These are phyloP conservation scores for Pyrenophora teres DNA, from an alignment of 2,329 filamentous ascomycete species.

Conservation along the genomic window DNA sequence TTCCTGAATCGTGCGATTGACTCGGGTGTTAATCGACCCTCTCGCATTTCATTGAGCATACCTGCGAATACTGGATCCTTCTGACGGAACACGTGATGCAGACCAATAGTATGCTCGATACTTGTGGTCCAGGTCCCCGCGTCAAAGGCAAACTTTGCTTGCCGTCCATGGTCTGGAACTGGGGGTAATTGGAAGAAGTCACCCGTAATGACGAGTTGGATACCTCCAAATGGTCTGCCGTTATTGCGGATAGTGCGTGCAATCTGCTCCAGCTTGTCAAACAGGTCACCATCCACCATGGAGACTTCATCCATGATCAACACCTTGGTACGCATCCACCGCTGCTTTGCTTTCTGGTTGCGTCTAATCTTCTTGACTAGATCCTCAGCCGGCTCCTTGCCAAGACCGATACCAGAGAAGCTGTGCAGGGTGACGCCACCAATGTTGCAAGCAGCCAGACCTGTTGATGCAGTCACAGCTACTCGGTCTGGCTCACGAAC, in stretches of 20 bases:
- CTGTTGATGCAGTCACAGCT: conserved; percentile 93
- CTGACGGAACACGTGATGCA: conserved; percentile 96
- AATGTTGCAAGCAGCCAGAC: conserved; percentile 94
- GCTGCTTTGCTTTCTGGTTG: conserved; percentile 83
- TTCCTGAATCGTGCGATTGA: conserved; percentile 78
- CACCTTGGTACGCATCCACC: conserved; percentile 87
- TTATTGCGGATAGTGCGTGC: conserved; percentile 87
- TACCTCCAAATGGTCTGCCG: conserved; percentile 89
- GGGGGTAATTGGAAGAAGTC: conserved; percentile 98
- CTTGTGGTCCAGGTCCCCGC: conserved; percentile 89
- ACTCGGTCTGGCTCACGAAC: conserved; percentile 78
- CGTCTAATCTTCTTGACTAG: conserved; percentile 89
- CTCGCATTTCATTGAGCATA: conserved; percentile 98
- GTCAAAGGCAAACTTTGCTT: conserved; percentile 90
- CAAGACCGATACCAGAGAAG: conserved; percentile 92
- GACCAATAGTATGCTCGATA: conserved; percentile 91
- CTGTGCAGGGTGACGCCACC: conserved; percentile 95
- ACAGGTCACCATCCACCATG: conserved; percentile 97
- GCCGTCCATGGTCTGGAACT: conserved; percentile 76
- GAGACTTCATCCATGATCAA: conserved; percentile 94
- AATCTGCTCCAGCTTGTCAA: conserved; percentile 92
- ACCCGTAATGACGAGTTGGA: conserved; percentile 92
- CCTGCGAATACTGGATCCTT: conserved; percentile 85
- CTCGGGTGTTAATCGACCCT: conserved; percentile 76
- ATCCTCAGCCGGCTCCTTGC: conserved; percentile 80